These are phyloP conservation scores for Chlamydomonas applanata DNA, from an alignment of 139 green algal species.

Conservation along the genomic window DNA sequence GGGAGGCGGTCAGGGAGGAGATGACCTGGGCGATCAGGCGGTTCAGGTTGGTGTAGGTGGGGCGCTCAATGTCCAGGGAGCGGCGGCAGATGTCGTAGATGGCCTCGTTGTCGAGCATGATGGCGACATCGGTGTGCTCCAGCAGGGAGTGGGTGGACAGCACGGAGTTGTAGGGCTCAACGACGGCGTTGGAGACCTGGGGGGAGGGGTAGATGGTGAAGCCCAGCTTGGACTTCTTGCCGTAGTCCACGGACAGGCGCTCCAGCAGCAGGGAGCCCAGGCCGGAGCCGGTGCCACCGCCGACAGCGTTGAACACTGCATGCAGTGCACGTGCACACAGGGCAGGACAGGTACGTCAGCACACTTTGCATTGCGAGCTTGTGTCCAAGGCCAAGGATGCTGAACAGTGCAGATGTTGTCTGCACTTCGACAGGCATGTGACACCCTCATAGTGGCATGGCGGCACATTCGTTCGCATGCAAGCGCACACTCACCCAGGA, in stretches of 20 bases:
- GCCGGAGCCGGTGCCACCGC: conserved; percentile 91
- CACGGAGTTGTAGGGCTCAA: conserved; percentile 97
- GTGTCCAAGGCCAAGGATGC: too few relatives aligned
- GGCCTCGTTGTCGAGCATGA: conserved; percentile 97
- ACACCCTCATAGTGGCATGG: too few relatives aligned
- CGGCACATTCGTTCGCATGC: too few relatives aligned
- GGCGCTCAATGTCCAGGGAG: conserved; percentile 94
- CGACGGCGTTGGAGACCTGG: conserved; percentile 91
- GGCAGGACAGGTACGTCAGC: too few relatives aligned
- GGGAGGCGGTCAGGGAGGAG: conserved; percentile 92
- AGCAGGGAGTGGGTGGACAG: conserved; percentile 96
- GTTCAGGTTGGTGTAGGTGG: conserved; percentile 98
- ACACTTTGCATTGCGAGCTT: too few relatives aligned
- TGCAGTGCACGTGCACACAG: too few relatives aligned
- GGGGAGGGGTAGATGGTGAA: conserved; percentile 95
- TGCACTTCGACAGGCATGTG: too few relatives aligned
- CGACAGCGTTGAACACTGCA: conserved; percentile 96
- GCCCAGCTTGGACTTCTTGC: conserved; percentile 99
- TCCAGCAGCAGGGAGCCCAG: conserved; percentile 95
- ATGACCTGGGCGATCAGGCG: conserved; percentile 89
- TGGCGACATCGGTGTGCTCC: conserved; percentile 96
- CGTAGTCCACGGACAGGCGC: conserved; percentile 97
- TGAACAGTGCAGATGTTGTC: too few relatives aligned
- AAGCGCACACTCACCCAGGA: too few relatives aligned
- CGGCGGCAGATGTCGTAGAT: conserved; percentile 98